Base-by-base conservation (phyloP, 768 basidiomycete species). In the Lepiota venenata region DNA sequence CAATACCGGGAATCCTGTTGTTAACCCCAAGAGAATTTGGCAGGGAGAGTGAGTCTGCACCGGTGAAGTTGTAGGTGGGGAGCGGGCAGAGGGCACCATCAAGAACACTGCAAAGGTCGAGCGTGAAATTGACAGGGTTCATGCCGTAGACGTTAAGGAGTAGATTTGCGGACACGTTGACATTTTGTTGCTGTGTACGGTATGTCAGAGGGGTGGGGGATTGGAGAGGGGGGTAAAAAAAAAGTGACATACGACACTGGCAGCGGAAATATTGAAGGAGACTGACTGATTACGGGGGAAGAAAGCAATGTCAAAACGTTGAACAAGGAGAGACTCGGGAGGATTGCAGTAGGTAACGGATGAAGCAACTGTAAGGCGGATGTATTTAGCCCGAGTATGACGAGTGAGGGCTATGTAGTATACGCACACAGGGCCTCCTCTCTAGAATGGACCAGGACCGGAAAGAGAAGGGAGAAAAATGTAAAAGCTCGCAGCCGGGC, bases 111-210 rank as follows among this genome's bases (percentile, higher is more conserved):
- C 96, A 98, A 29, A 98, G 80, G 71, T 96, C 81, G 58, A 97
- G 70, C n/a, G 92, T 91, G 57, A 87, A 64, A 66, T 97, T 97
- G 60, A 95, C 63, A 15, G 88, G 83, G 27, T 83, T 78, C 68
- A 87, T 83, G 50, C 93, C 94, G 61, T 98, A 98, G n/a, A 88
- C 88, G 56, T 91, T 88, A 64, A 94, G 71, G 62, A 90, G 76
- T 48, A 97, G 71, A 63, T 88, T 88, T 32, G 91, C 94, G 2
- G 83, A 78, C 50, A 96, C 91, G 63, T 82, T 92, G 61, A 93
- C 77, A 64, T 89, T 82, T 43, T 83, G 65, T 75, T 85, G 77
- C 89, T 91, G 60, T 32, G 55, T 60, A 48, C 61, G 59, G 5
- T n/a, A 60, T 58, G 49, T 56, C 57, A 50, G 56, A 50, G 47